Evolutionary conservation across 1,284 basidiomycete genomes (phyloP).

Genomic region (Cryptococcus hybrid): DNA sequence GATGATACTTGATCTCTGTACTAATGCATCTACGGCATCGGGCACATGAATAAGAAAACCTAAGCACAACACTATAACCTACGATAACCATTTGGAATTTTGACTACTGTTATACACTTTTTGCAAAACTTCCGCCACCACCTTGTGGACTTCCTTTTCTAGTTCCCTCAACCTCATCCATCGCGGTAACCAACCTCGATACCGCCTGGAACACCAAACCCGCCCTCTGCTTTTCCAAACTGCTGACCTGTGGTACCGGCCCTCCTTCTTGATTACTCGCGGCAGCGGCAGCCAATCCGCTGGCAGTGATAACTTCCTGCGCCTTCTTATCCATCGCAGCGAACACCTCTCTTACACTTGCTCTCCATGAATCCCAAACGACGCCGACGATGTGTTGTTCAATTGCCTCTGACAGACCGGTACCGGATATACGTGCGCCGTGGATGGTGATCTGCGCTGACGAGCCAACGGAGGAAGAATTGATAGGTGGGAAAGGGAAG

Average conservation of each 20-base stretch:
- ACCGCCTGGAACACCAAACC: constrained; percentile 49
- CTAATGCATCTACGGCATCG: too few relatives aligned
- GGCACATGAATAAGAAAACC: too few relatives aligned
- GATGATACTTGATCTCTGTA: too few relatives aligned
- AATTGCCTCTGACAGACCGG: constrained; percentile 47
- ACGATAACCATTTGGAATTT: too few relatives aligned
- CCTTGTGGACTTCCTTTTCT: neutral
- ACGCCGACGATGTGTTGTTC: constrained; percentile 50
- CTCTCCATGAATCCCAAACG: constrained; percentile 50
- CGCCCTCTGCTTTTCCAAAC: constrained; percentile 45
- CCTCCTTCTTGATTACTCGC: neutral
- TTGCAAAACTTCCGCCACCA: too few relatives aligned
- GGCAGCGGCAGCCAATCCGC: constrained; percentile 9
- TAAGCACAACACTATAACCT: too few relatives aligned
- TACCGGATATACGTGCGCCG: constrained; percentile 43
- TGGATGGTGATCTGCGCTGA: constrained; percentile 45
- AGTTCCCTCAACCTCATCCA: constrained; percentile 47
- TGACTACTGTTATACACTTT: too few relatives aligned
- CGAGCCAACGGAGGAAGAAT: constrained; percentile 33
- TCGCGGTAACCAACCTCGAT: constrained; percentile 45
- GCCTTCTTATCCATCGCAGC: constrained; percentile 43
- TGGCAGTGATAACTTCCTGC: constrained; percentile 41
- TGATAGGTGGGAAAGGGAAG: constrained; percentile 40
- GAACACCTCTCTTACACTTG: constrained; percentile 47
- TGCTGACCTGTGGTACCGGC: constrained; percentile 4